Conservation (phyloP, 176 grass and related monocot genomes). For the Ananas comosus region DNA sequence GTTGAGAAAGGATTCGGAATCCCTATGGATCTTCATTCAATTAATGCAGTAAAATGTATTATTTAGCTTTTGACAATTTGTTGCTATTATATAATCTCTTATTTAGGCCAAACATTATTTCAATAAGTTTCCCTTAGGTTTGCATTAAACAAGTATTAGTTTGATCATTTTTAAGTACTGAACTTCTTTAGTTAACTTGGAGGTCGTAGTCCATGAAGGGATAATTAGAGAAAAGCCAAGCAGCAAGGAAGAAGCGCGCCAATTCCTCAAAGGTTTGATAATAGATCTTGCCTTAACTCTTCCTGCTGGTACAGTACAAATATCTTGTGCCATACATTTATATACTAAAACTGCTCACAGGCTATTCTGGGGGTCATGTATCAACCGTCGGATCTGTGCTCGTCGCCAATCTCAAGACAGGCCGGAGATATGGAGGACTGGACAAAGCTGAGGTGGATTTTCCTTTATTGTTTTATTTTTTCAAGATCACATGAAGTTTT, state of each 20-base stretch:
- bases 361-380: conserved; percentile 85
- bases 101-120: not conserved
- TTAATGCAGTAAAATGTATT: not conserved
- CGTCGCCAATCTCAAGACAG: conserved; percentile 82
- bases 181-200: conserved; percentile 44
- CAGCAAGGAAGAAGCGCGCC: conserved; percentile 85
- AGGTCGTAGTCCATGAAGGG: conserved; percentile 96
- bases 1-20: not conserved
- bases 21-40: not conserved
- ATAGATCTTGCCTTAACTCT: not conserved
- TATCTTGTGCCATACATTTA: not conserved
- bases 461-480: not conserved
- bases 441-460: conserved; percentile 81
- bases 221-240: conserved; percentile 94
- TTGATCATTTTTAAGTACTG: conserved; percentile 39
- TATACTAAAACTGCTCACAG: conserved; percentile 21
- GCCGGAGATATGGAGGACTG: conserved; percentile 50
- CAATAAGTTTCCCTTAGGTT: not conserved
- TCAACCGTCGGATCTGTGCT: conserved; percentile 84
- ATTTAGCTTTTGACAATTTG: not conserved
- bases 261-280: conserved; percentile 78
- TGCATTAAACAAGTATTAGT: not conserved
- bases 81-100: not conserved
- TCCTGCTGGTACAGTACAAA: conserved; percentile 9
- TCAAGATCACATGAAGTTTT: not conserved